Conservation (phyloP, 164 flowering plant genomes). For the Annona cherimola region DNA sequence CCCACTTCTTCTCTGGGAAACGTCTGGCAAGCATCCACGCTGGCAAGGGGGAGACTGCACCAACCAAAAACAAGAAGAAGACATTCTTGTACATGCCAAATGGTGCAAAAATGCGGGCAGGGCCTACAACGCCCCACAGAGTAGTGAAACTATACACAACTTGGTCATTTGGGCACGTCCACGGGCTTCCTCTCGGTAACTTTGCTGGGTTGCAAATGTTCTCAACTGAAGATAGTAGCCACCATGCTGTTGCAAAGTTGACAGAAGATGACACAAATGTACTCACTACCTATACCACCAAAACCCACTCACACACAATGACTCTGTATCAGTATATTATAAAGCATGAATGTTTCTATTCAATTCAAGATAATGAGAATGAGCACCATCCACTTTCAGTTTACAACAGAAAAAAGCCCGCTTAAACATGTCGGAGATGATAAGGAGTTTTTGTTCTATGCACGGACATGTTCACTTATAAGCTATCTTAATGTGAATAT, state of each 20-base stretch:
- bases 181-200: constrained; percentile 21
- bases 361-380: too few species aligned
- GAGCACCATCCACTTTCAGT: too few species aligned
- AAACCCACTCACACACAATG: neutral
- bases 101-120: neutral
- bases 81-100: neutral
- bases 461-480: too few species aligned
- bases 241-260: constrained; percentile 14
- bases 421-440: too few species aligned
- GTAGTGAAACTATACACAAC: constrained; percentile 12
- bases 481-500: too few species aligned
- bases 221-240: constrained; percentile 10
- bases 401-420: too few species aligned
- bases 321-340: neutral
- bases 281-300: constrained; percentile 8
- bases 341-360: too few species aligned
- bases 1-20: constrained; percentile 23
- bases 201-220: constrained; percentile 11
- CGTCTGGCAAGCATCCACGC: neutral
- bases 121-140: constrained; percentile 15
- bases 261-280: neutral
- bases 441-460: too few species aligned
- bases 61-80: neutral
- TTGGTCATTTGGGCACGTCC: constrained; percentile 20
- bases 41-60: neutral